These are phyloP conservation scores for Irineochytrium annulatum DNA, from an alignment of 192 early-diverging fungal species.

Conservation along the genomic window DNA sequence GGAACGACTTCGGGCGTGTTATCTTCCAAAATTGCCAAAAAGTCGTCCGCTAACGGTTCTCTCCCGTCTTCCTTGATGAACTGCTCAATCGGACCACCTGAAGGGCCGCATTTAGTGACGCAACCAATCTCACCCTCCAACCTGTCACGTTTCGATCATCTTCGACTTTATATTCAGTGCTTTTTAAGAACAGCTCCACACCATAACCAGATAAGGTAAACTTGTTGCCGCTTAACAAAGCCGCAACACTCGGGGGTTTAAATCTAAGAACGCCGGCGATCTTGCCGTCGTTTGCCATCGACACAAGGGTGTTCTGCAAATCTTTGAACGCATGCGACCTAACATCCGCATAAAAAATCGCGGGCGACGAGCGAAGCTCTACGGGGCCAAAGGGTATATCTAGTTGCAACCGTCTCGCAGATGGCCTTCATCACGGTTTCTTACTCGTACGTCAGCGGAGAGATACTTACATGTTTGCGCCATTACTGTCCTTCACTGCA, in stretches of 20 bases:
- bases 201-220: conserved; percentile 83
- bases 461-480: background rate
- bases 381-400: conserved; percentile 63
- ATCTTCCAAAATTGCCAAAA: conserved; percentile 6
- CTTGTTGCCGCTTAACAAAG: conserved; percentile 1
- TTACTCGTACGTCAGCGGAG: background rate
- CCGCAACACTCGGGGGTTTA: conserved; percentile 24
- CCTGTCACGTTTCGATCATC: conserved; percentile 78
- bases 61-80: background rate
- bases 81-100: background rate
- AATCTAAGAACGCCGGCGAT: conserved; percentile 73
- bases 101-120: background rate
- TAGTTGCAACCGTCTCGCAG: background rate
- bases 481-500: conserved; percentile 21
- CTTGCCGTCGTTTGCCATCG: conserved; percentile 42
- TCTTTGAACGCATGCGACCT: conserved; percentile 50
- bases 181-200: conserved; percentile 91
- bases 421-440: conserved; percentile 11
- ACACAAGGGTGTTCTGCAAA: conserved; percentile 53
- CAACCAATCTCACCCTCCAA: conserved; percentile 7
- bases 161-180: conserved; percentile 91
- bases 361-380: conserved; percentile 26
- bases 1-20: background rate
- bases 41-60: background rate
- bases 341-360: conserved; percentile 77